Evolutionary conservation across 2,329 filamentous ascomycete genomes (phyloP).

Genomic region (Aspergillus felis): DNA sequence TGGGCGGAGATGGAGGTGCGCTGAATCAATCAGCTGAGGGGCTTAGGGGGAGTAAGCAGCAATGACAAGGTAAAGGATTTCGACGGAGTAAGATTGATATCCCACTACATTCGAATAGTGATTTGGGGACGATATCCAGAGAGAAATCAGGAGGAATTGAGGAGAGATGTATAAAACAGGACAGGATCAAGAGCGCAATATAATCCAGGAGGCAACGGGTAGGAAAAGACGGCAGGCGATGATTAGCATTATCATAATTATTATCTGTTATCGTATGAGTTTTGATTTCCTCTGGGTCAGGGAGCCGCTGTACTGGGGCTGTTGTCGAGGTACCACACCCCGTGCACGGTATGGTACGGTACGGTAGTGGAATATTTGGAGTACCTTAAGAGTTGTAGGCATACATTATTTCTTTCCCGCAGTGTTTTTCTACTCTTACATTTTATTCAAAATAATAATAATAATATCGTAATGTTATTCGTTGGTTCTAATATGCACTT

Average conservation of each 20-base stretch:
- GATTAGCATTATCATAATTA: constrained; percentile 14
- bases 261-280: constrained; percentile 13
- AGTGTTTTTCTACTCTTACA: not conserved
- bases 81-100: not conserved
- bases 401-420: not conserved
- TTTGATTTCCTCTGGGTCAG: constrained; percentile 12
- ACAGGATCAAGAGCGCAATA: not conserved
- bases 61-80: constrained; percentile 8
- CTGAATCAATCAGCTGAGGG: constrained; percentile 25
- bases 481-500: not conserved
- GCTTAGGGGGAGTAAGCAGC: constrained; percentile 10
- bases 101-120: not conserved
- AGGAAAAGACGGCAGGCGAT: constrained; percentile 7
- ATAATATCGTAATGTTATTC: not conserved
- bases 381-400: not conserved
- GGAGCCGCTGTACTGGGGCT: constrained; percentile 14
- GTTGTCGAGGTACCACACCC: constrained; percentile 9
- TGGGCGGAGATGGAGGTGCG: constrained; percentile 15
- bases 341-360: constrained; percentile 13
- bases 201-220: not conserved
- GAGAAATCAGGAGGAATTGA: not conserved
- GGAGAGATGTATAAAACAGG: not conserved
- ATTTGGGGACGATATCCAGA: not conserved
- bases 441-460: not conserved
- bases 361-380: not conserved